A percentile compares a stretch with the other conserved stretches of the same genome.
These are phyloP conservation scores for Talaromyces verruculosus DNA, from an alignment of 2,329 filamentous ascomycete species.

Conservation along the genomic window DNA sequence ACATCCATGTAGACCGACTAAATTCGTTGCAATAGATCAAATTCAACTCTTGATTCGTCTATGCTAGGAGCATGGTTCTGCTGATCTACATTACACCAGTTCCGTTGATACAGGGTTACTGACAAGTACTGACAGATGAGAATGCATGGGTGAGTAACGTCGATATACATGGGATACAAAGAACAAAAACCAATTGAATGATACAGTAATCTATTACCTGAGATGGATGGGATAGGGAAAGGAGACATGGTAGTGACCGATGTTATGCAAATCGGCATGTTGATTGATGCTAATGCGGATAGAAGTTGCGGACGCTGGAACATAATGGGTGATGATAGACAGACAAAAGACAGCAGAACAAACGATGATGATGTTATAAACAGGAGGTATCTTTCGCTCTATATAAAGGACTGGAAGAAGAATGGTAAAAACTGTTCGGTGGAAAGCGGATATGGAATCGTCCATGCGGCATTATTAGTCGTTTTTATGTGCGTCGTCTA, in stretches of 20 bases:
- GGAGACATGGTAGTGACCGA: background rate
- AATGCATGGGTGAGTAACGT: background rate
- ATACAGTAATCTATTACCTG: background rate
- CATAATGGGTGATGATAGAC: background rate
- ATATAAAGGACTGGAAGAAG: slow-evolving; percentile 18
- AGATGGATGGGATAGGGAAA: background rate
- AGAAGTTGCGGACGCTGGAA: background rate
- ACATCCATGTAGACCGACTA: background rate
- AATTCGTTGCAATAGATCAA: background rate
- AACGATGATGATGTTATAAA: slow-evolving; percentile 18
- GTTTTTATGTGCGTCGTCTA: slow-evolving; percentile 18
- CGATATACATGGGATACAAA: background rate
- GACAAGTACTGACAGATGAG: background rate
- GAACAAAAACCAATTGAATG: background rate
- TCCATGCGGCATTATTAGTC: slow-evolving; percentile 15
- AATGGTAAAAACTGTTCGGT: background rate
- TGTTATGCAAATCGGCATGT: background rate
- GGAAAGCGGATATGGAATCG: background rate
- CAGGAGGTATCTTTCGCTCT: slow-evolving; percentile 22
- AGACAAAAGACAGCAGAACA: background rate
- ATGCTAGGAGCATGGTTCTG: background rate
- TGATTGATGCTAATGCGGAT: background rate
- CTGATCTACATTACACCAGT: background rate
- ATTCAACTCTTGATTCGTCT: background rate
- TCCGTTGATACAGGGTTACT: background rate